Evolutionary conservation across 2,329 filamentous ascomycete genomes (phyloP).

Genomic region (Tolypocladium endophyticum): DNA sequence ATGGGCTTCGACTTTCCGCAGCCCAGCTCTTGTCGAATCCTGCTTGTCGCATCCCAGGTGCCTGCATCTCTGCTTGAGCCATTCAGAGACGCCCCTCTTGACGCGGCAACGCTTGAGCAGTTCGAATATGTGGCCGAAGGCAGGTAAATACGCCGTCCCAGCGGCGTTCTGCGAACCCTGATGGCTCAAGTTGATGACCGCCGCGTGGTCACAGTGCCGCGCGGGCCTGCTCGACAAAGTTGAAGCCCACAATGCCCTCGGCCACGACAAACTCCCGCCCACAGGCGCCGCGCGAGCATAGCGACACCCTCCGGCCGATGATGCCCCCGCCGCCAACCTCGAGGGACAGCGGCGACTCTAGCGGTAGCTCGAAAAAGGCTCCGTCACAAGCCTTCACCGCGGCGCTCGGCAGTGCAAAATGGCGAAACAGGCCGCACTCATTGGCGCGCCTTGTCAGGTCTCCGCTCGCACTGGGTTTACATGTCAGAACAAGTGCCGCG

Average conservation of each 20-base stretch:
- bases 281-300: slow-evolving; percentile 16
- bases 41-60: background rate
- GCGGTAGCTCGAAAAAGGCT: slow-evolving; percentile 20
- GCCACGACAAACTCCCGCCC: slow-evolving; percentile 24
- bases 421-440: slow-evolving; percentile 32
- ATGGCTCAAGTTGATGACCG: background rate
- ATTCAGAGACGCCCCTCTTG: background rate
- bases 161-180: background rate
- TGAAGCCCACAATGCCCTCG: slow-evolving; percentile 41
- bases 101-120: background rate
- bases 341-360: slow-evolving; percentile 29
- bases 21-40: background rate
- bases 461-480: slow-evolving; percentile 19
- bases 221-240: slow-evolving; percentile 16
- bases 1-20: no score
- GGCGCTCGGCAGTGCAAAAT: slow-evolving; percentile 20
- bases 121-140: background rate
- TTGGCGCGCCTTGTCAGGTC: slow-evolving; percentile 28
- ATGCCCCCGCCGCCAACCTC: slow-evolving; percentile 35
- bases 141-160: background rate
- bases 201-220: background rate
- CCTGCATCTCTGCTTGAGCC: background rate
- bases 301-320: slow-evolving; percentile 36
- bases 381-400: background rate
- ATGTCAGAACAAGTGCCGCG: background rate